Evolutionary conservation across 257 asterid species (phyloP).

Genomic region (Solanum ahanhuiri): DNA sequence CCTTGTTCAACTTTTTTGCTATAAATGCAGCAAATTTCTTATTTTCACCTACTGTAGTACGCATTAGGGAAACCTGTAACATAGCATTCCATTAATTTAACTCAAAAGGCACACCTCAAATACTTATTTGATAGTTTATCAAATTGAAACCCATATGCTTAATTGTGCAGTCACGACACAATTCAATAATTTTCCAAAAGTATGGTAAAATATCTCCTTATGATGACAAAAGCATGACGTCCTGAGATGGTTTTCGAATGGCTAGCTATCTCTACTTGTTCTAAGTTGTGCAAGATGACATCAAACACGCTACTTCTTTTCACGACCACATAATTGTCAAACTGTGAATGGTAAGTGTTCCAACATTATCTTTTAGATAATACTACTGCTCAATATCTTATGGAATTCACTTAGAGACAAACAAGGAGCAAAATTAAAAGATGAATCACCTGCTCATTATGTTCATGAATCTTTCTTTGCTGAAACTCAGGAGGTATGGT

Average conservation of each 20-base stretch:
- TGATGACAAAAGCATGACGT: not conserved
- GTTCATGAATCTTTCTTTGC: no score
- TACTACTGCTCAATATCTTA: not conserved
- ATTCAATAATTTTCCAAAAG: not conserved
- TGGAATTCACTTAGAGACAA: no score
- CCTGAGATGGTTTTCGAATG: not conserved
- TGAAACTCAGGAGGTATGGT: no score
- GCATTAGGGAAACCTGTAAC: constrained; percentile 70
- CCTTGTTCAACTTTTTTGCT: constrained; percentile 68
- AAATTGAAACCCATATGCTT: not conserved
- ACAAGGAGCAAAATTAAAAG: no score
- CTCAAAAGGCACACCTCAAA: not conserved
- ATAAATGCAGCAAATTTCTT: constrained; percentile 75
- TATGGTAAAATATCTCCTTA: not conserved
- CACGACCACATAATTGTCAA: not conserved
- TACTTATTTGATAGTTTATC: not conserved
- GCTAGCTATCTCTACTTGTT: not conserved
- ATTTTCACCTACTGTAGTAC: constrained; percentile 77
- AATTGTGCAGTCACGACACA: not conserved
- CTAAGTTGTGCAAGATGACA: not conserved
- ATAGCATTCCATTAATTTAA: not conserved
- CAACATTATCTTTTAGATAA: not conserved
- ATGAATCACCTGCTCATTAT: no score
- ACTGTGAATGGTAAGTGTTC: not conserved
- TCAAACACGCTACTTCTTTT: not conserved